These are phyloP conservation scores for Populus davidiana DNA, from an alignment of 345 rosid species.

Conservation along the genomic window DNA sequence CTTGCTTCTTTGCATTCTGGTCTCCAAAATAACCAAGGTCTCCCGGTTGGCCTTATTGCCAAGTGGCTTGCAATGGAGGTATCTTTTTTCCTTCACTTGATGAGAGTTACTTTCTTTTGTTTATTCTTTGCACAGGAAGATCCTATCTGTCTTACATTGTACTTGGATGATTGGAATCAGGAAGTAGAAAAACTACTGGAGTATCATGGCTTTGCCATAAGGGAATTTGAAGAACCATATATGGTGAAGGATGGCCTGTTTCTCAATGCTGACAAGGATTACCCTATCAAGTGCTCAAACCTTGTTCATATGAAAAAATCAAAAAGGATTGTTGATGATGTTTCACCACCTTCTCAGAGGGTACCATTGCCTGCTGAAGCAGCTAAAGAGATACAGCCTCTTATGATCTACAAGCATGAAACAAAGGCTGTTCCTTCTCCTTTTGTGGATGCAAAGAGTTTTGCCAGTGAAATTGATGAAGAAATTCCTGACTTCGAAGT, in stretches of 20 bases:
- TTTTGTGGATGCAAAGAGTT: conserved; percentile 31
- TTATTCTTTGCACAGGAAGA: not conserved
- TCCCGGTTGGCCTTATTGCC: conserved; percentile 68
- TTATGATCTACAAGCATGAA: conserved; percentile 27
- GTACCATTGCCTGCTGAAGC: conserved; percentile 32
- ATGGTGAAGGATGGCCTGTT: conserved; percentile 88
- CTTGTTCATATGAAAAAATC: conserved; percentile 81
- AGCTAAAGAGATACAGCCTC: conserved; percentile 32
- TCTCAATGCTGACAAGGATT: conserved; percentile 72
- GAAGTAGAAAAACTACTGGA: conserved; percentile 73
- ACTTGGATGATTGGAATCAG: conserved; percentile 42
- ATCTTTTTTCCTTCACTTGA: conserved; percentile 9
- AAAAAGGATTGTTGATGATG: conserved; percentile 60
- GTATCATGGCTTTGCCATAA: conserved; percentile 71
- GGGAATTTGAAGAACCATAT: conserved; percentile 85
- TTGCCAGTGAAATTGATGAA: conserved; percentile 33
- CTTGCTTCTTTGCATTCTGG: conserved; percentile 84
- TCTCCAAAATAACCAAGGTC: conserved; percentile 84
- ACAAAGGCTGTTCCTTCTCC: conserved; percentile 25
- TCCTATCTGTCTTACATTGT: conserved; percentile 26
- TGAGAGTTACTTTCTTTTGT: not conserved
- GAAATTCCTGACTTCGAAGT: conserved; percentile 44
- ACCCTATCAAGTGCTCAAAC: conserved; percentile 73
- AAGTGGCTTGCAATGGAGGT: conserved; percentile 97
- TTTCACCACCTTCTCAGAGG: conserved; percentile 36